Percentiles rank a stretch among this genome's conserved stretches.
phyloP scores from a whole-genome alignment of 208 protist genomes.

The Trypanosoma conorhini region DNA sequence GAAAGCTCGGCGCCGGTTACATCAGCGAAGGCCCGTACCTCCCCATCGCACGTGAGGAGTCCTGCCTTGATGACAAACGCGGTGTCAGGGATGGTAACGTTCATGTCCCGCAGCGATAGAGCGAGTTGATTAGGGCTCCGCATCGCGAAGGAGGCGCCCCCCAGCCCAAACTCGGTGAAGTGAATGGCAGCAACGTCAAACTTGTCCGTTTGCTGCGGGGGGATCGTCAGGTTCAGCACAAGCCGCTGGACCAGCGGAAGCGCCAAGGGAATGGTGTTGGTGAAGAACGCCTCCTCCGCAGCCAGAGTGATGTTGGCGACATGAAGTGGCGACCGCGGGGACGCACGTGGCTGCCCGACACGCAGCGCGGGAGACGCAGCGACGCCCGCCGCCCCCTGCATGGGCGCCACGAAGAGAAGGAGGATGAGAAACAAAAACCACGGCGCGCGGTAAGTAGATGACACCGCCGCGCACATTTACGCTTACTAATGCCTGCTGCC shows the following conservation, averaged over 20 bases:
- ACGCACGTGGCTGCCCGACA: neutral
- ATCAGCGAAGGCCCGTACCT: slow-evolving; percentile 36
- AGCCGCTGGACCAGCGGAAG: slow-evolving; percentile 27
- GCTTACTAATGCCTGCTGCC: neutral
- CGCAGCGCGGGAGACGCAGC: neutral
- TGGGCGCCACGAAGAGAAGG: neutral
- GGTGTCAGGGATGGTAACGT: slow-evolving; percentile 44
- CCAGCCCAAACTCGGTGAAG: slow-evolving; percentile 38
- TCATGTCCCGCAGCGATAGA: slow-evolving; percentile 28
- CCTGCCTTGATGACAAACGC: slow-evolving; percentile 40
- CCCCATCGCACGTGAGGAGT: slow-evolving; percentile 34
- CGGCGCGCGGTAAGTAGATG: neutral
- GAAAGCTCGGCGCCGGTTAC: slow-evolving; percentile 31
- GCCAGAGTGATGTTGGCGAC: slow-evolving; percentile 6
- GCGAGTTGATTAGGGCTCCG: slow-evolving; percentile 32
- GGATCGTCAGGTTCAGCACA: slow-evolving; percentile 31
- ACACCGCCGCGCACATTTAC: neutral
- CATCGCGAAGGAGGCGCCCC: slow-evolving; percentile 20
- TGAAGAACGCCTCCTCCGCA: slow-evolving; percentile 9
- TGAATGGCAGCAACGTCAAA: slow-evolving; percentile 48
- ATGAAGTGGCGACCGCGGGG: neutral
- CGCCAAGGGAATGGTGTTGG: slow-evolving; percentile 4
- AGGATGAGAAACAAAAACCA: slow-evolving; percentile 4
- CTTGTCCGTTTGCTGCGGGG: slow-evolving; percentile 34
- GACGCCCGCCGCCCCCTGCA: neutral